Conservation (phyloP, 73 alveolate species). For the Vitrella brassicaformis region DNA sequence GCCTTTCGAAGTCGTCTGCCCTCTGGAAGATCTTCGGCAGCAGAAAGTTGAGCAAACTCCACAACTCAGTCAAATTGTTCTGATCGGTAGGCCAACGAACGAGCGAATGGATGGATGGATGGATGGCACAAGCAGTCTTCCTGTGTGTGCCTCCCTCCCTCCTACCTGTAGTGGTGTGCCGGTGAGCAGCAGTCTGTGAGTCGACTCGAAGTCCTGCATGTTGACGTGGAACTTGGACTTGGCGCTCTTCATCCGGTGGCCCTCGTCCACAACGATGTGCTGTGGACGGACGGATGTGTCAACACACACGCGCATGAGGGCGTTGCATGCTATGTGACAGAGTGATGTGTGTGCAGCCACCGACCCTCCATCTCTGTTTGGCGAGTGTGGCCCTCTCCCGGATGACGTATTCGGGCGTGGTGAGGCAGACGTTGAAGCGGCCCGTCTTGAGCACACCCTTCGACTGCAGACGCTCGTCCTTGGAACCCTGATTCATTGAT, state of each 20-base stretch:
- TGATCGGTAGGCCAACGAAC: slow-evolving; percentile 4
- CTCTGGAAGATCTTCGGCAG: slow-evolving; percentile 88
- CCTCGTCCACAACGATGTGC: slow-evolving; percentile 95
- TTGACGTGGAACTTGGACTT: slow-evolving; percentile 89
- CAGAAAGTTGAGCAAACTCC: slow-evolving; percentile 92
- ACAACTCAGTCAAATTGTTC: slow-evolving; percentile 88
- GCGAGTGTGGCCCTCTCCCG: slow-evolving; percentile 52
- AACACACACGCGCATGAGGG: too few relatives aligned
- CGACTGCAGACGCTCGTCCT: slow-evolving; percentile 89
- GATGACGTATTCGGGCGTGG: slow-evolving; percentile 91
- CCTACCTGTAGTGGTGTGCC: slow-evolving; percentile 82
- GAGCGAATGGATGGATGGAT: neutral
- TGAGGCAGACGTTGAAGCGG: slow-evolving; percentile 80
- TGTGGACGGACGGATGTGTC: slow-evolving; percentile 43
- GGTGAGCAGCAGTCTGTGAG: slow-evolving; percentile 84
- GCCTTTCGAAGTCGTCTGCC: slow-evolving; percentile 91
- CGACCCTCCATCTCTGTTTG: slow-evolving; percentile 6
- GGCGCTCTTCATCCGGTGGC: slow-evolving; percentile 94
- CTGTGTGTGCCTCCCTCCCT: neutral
- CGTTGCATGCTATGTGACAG: too few relatives aligned
- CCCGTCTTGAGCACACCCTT: slow-evolving; percentile 79
- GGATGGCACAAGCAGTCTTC: neutral
- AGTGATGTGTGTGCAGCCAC: too few relatives aligned
- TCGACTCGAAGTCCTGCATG: slow-evolving; percentile 65
- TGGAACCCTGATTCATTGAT: too few relatives aligned